Evolutionary conservation across 2,329 filamentous ascomycete species (phyloP).

Genomic region (Ophiostoma novo-ulmi): DNA sequence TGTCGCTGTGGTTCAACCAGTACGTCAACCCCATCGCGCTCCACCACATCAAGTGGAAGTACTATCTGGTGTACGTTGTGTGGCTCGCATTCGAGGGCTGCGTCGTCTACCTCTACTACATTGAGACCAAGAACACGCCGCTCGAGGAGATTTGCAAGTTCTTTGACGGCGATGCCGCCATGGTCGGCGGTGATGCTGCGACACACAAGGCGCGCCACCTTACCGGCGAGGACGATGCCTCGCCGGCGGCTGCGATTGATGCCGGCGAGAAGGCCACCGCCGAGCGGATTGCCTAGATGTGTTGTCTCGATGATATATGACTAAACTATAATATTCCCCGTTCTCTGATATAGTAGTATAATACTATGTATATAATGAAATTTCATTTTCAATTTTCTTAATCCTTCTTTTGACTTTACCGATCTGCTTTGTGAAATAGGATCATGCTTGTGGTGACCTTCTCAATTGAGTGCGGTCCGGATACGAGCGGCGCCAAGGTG

Average conservation of each 20-base stretch:
- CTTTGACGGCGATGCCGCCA: conserved; percentile 30
- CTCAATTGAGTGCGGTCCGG: not conserved
- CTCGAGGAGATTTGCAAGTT: conserved; percentile 48
- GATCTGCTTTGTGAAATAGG: not conserved
- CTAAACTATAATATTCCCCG: not conserved
- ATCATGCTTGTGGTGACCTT: not conserved
- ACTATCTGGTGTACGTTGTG: conserved; percentile 29
- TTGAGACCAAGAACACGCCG: conserved; percentile 24
- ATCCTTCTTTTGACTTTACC: not conserved
- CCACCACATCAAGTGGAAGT: conserved; percentile 28
- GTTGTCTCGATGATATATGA: not conserved
- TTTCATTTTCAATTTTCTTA: not conserved
- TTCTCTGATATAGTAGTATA: not conserved
- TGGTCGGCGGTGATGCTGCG: conserved; percentile 25
- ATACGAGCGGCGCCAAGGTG: not conserved
- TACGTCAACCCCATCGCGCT: conserved; percentile 28
- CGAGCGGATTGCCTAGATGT: conserved; percentile 12
- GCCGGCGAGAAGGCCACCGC: conserved; percentile 22
- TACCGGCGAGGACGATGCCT: conserved; percentile 21
- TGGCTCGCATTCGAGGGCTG: conserved; percentile 23
- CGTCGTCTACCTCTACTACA: conserved; percentile 32
- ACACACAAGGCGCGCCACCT: conserved; percentile 26
- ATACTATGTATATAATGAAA: not conserved
- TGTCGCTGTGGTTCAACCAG: conserved; percentile 26
- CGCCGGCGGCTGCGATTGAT: conserved; percentile 6